These are phyloP conservation scores for Laburnicola sp. DNA, from an alignment of 2,329 filamentous ascomycete genomes.

Conservation along the genomic window DNA sequence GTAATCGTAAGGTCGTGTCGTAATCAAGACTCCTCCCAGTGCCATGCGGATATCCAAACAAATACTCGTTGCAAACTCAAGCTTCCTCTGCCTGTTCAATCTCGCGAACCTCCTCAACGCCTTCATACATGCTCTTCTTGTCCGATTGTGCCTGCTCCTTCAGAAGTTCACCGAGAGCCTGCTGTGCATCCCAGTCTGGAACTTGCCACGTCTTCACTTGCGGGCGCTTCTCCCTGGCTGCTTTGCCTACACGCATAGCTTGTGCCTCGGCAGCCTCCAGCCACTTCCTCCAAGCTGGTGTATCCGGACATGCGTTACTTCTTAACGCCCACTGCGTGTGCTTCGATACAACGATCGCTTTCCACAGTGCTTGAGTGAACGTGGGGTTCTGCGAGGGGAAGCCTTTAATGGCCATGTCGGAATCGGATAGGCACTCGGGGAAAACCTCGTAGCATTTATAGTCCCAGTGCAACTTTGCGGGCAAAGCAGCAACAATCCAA, in stretches of 20 bases:
- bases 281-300: constrained; percentile 49
- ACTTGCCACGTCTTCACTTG: constrained; percentile 37
- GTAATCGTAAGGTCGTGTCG: constrained; percentile 15
- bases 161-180: constrained; percentile 23
- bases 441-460: constrained; percentile 49
- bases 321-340: constrained; percentile 48
- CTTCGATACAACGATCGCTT: constrained; percentile 52
- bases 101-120: constrained; percentile 22
- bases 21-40: constrained; percentile 11
- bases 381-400: constrained; percentile 36
- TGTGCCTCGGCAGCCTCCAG: constrained; percentile 39
- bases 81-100: constrained; percentile 1
- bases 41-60: constrained; percentile 13
- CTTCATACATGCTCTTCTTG: constrained; percentile 17
- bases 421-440: constrained; percentile 41
- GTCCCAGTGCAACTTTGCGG: constrained; percentile 53
- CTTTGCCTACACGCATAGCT: constrained; percentile 18
- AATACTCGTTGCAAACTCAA: neutral
- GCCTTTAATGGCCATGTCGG: constrained; percentile 39
- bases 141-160: constrained; percentile 23
- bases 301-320: constrained; percentile 49
- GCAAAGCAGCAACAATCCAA: constrained; percentile 56
- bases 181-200: constrained; percentile 41
- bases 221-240: constrained; percentile 11
- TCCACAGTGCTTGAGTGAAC: constrained; percentile 56